phyloP scores from a whole-genome alignment of 2,329 filamentous ascomycete species.

The Trichoderma koningii region DNA sequence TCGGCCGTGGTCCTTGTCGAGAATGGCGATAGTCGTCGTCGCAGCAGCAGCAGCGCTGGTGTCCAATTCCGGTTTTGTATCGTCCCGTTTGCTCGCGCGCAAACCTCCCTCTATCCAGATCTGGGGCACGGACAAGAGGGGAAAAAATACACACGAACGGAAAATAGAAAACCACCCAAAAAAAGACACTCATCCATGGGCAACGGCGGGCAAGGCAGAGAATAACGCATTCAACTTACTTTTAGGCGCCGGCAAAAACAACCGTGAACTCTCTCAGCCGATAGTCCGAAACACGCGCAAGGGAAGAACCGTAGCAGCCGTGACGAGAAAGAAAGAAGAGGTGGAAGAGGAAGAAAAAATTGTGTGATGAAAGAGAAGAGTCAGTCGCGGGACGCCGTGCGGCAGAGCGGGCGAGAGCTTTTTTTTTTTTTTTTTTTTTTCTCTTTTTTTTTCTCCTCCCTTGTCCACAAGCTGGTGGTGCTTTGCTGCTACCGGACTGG shows the following conservation, averaged over 20 bases:
- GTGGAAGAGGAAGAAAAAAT: slow-evolving; percentile 36
- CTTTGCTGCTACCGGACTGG: slow-evolving; percentile 11
- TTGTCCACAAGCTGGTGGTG: slow-evolving; percentile 36
- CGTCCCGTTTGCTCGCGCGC: slow-evolving; percentile 20
- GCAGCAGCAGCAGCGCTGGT: slow-evolving; percentile 28
- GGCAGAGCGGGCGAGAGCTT: slow-evolving; percentile 41
- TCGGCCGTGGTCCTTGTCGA: slow-evolving; percentile 9
- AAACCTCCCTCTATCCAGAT: slow-evolving; percentile 22
- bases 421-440: slow-evolving; percentile 35
- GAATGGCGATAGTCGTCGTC: slow-evolving; percentile 23
- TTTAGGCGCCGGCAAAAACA: slow-evolving; percentile 57
- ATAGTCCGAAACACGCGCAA: slow-evolving; percentile 50
- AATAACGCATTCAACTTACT: slow-evolving; percentile 47
- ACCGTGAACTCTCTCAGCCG: slow-evolving; percentile 46
- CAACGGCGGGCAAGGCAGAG: slow-evolving; percentile 1
- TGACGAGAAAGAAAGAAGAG: slow-evolving; percentile 41
- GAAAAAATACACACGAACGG: slow-evolving; percentile 28
- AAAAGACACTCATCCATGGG: neutral
- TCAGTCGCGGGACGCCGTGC: slow-evolving; percentile 40
- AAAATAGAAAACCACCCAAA: slow-evolving; percentile 29
- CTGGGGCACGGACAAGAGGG: slow-evolving; percentile 32
- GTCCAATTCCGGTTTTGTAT: slow-evolving; percentile 19
- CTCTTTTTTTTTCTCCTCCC: slow-evolving; percentile 30
- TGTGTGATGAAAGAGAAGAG: slow-evolving; percentile 36
- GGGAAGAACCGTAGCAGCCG: slow-evolving; percentile 50